Evolutionary conservation across 2,329 filamentous ascomycete genomes (phyloP).

Genomic region (Mollisiaceae sp.): DNA sequence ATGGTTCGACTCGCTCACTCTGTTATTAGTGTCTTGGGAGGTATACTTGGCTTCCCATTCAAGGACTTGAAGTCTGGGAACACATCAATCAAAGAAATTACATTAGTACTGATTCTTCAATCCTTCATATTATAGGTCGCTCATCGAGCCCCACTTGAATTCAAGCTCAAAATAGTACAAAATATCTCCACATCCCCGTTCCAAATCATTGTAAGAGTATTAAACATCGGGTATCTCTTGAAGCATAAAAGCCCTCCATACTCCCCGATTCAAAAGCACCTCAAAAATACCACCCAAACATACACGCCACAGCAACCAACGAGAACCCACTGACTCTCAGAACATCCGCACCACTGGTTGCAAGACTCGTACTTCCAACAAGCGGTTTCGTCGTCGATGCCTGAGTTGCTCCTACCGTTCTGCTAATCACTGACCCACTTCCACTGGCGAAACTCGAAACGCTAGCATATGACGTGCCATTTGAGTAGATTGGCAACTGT

Average conservation of each 20-base stretch:
- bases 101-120: too few relatives aligned
- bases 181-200: neutral
- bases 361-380: slow-evolving; percentile 10
- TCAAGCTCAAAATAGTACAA: neutral
- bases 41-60: too few relatives aligned
- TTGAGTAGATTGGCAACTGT: neutral
- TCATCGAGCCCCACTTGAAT: neutral
- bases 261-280: neutral
- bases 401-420: neutral
- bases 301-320: slow-evolving; percentile 15
- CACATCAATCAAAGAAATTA: too few relatives aligned
- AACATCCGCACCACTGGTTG: slow-evolving; percentile 14
- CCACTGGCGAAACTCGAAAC: neutral
- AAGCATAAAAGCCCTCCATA: neutral
- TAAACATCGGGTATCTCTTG: neutral
- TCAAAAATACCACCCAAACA: slow-evolving; percentile 15
- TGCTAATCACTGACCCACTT: neutral
- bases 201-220: neutral
- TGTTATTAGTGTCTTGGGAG: too few relatives aligned
- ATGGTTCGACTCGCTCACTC: too few relatives aligned
- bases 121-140: neutral
- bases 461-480: neutral
- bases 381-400: neutral
- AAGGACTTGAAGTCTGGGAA: too few relatives aligned
- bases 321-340: slow-evolving; percentile 9